Conservation (phyloP, 2,329 filamentous ascomycete genomes). For the Aspergillus intermedius region DNA sequence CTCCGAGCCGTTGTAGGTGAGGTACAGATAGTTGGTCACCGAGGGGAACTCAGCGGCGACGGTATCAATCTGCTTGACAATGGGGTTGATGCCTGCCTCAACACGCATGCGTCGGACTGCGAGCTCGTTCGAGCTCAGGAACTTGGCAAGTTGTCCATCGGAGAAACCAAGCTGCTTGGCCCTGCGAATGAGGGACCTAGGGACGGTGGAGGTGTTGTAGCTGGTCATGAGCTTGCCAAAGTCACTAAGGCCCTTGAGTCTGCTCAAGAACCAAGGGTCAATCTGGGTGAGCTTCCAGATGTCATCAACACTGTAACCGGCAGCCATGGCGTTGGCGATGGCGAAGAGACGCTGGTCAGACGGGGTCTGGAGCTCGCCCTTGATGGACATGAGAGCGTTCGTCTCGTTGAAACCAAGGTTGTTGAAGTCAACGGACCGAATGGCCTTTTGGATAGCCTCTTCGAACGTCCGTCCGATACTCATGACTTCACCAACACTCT, state of each 20-base stretch:
- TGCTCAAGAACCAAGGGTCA: conserved; percentile 95
- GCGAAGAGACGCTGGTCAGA: conserved; percentile 96
- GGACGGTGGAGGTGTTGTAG: conserved; percentile 61
- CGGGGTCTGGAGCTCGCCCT: conserved; percentile 91
- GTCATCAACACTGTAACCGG: conserved; percentile 88
- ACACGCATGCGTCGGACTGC: conserved; percentile 76
- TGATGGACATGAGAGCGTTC: conserved; percentile 86
- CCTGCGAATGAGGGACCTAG: conserved; percentile 62
- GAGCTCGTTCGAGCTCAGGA: conserved; percentile 90
- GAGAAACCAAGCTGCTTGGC: conserved; percentile 94
- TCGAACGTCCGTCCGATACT: conserved; percentile 94
- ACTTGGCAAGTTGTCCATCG: conserved; percentile 86
- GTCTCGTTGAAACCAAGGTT: conserved; percentile 94
- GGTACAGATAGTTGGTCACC: conserved; percentile 90
- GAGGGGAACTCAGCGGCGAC: conserved; percentile 95
- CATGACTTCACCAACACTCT: conserved; percentile 99
- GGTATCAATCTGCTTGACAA: conserved; percentile 97
- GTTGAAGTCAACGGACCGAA: conserved; percentile 88
- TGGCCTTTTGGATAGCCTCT: conserved; percentile 97
- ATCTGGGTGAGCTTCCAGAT: conserved; percentile 99
- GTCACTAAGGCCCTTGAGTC: conserved; percentile 83
- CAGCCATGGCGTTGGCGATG: conserved; percentile 94
- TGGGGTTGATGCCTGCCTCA: conserved; percentile 79
- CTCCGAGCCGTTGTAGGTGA: conserved; percentile 88
- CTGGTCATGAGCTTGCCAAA: conserved; percentile 73